Conservation (phyloP, 192 early-diverging fungal species). For the Endogone sp. region DNA sequence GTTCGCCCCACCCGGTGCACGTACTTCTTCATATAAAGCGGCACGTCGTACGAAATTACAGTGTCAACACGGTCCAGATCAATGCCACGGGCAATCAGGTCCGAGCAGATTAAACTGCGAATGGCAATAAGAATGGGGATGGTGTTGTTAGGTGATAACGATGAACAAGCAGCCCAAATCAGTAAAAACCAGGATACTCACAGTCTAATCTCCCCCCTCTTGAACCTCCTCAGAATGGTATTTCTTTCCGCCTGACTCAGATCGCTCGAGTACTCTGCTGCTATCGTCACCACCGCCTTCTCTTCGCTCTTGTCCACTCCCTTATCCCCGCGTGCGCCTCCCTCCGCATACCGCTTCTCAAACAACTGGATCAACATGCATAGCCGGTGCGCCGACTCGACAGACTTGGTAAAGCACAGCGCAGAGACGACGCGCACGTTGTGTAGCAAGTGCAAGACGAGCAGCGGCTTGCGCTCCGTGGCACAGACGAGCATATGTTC, state of each 20-base stretch:
- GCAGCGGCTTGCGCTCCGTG: constrained; percentile 75
- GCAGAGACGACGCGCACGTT: constrained; percentile 53
- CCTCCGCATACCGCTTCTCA: constrained; percentile 35
- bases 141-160: not conserved
- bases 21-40: constrained; percentile 78
- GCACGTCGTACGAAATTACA: constrained; percentile 88
- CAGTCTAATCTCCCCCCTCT: constrained; percentile 59
- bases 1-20: constrained; percentile 93
- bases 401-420: constrained; percentile 86
- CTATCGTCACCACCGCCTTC: constrained; percentile 22
- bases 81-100: constrained; percentile 86
- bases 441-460: constrained; percentile 78
- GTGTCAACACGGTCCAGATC: constrained; percentile 75
- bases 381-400: constrained; percentile 87
- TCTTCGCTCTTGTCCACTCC: constrained; percentile 1
- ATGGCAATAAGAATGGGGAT: not conserved
- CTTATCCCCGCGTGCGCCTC: constrained; percentile 4
- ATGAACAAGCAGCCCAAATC: not conserved
- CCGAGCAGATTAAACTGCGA: constrained; percentile 70
- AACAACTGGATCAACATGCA: constrained; percentile 63
- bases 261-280: constrained; percentile 77
- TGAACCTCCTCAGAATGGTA: constrained; percentile 60
- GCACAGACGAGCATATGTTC: constrained; percentile 72
- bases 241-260: constrained; percentile 57
- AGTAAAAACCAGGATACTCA: constrained; percentile 18